phyloP scores from a whole-genome alignment of 768 basidiomycete species.

The Amanita exitialis region DNA sequence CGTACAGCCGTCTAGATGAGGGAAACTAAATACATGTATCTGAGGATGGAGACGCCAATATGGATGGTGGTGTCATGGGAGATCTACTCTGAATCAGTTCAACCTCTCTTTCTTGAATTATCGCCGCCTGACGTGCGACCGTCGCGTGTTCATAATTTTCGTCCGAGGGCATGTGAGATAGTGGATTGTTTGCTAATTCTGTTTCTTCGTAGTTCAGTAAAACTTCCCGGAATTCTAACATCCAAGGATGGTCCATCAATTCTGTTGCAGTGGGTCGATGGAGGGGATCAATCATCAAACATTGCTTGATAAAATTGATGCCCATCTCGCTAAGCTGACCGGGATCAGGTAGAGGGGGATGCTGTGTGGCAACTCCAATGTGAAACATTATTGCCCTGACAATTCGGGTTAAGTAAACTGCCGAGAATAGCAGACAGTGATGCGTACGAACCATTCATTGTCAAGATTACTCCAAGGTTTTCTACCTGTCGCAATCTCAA shows the following conservation, averaged over 20 bases:
- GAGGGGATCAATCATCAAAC: slow-evolving; percentile 80
- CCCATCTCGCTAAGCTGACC: slow-evolving; percentile 83
- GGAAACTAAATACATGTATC: neutral
- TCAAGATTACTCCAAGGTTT: slow-evolving; percentile 99
- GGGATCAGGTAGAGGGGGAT: slow-evolving; percentile 89
- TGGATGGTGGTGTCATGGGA: slow-evolving; percentile 34
- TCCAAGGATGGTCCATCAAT: slow-evolving; percentile 85
- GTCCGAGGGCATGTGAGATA: slow-evolving; percentile 34
- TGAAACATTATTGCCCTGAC: slow-evolving; percentile 99
- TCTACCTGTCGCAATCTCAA: slow-evolving; percentile 92
- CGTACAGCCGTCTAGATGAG: slow-evolving; percentile 14
- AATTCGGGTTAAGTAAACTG: neutral
- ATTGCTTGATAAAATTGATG: slow-evolving; percentile 89
- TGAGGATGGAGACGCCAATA: slow-evolving; percentile 11
- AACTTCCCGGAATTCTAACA: slow-evolving; percentile 70
- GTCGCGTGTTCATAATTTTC: slow-evolving; percentile 39
- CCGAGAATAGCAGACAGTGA: neutral
- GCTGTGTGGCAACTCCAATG: slow-evolving; percentile 93
- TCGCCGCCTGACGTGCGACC: slow-evolving; percentile 46
- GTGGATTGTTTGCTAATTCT: slow-evolving; percentile 41
- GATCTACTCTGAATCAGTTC: slow-evolving; percentile 44
- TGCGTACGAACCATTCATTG: slow-evolving; percentile 83
- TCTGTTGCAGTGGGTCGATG: slow-evolving; percentile 77
- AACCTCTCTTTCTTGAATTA: slow-evolving; percentile 49
- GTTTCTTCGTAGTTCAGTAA: slow-evolving; percentile 59